Base-by-base conservation (phyloP, 148 eudicot genomes). In the Limonium bicolor region DNA sequence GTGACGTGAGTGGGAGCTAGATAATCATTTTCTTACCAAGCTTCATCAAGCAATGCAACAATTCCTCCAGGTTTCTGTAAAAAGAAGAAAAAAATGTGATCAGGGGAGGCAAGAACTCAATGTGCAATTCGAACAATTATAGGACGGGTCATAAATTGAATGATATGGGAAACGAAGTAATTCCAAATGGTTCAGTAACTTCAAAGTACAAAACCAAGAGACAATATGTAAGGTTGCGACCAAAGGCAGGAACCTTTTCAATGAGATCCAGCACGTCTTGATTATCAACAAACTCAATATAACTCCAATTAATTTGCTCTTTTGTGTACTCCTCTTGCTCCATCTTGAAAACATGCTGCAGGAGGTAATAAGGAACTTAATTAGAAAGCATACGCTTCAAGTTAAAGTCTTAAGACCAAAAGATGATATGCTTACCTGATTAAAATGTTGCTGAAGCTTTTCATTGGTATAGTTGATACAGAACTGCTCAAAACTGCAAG, bases 51-150 rank as follows among this genome's bases (percentile, higher is more conserved):
- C 68, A 90, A 63, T 44, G 97, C 79, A 72, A 90, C 57, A 24
- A 90, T 77, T 41, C 97, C 97, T 54, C 97, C 97, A 47, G 95
- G 97, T 80, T 90, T 90, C 97, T 90, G 93, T 75, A 72, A 8
- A 21, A 7, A 26, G 3, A 51, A 25, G 26, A 24, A 6, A 51
- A 17, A 47, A 29, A 17, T 27, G 19, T 27, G 22, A 41, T 7
- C 8, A 35, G 16, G 16, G 6, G 1, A n/a, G 13, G 14, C 38
- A 35, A 12, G 0, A 6, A 35, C 21, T 18, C 23, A 2, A 38
- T n/a, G 42, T 14, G 10, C 11, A 20, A 7, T 8, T 20, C 21
- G 23, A 17, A 38, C 1, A 1, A 19, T 40, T 40, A 3, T 18
- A 40, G 22, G 13, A 35, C 38, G 8, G 11, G 37, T 12, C 0